Evolutionary conservation across 495 filamentous ascomycete genomes (phyloP).

Genomic region (Talaromyces adpressus): DNA sequence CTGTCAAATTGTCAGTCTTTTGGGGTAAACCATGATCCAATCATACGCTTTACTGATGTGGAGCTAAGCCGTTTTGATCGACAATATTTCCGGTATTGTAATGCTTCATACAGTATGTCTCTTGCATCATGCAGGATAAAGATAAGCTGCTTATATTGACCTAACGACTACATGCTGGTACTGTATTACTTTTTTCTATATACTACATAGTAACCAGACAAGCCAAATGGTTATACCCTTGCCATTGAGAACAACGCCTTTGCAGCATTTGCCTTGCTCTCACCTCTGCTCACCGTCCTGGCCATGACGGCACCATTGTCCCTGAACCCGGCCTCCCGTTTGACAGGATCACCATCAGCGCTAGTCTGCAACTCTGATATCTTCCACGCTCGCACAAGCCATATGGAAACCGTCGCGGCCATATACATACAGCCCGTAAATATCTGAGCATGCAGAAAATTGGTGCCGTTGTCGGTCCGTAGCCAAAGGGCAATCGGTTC

Average conservation of each 20-base stretch:
- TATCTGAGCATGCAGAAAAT: conserved; percentile 57
- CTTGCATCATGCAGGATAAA: not conserved
- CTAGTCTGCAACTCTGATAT: conserved; percentile 14
- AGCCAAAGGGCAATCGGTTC: conserved; percentile 72
- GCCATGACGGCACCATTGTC: not conserved
- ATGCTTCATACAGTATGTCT: not conserved
- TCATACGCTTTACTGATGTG: not conserved
- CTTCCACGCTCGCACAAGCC: conserved; percentile 45
- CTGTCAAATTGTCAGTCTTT: not conserved
- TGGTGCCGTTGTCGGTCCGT: conserved; percentile 31
- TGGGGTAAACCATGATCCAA: not conserved
- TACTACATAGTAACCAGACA: no score
- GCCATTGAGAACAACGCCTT: not conserved
- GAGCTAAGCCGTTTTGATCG: not conserved
- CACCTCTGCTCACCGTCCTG: not conserved
- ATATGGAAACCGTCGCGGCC: conserved; percentile 46
- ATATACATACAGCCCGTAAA: conserved; percentile 63
- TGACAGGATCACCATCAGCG: not conserved
- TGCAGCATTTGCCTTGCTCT: not conserved
- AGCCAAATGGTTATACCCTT: not conserved
- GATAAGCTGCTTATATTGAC: not conserved
- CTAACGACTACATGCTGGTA: not conserved
- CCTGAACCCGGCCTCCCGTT: not conserved
- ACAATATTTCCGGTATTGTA: not conserved
- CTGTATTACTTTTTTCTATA: not conserved